A percentile compares a stretch with the other conserved stretches of the same genome.
Conservation (phyloP, 2,329 filamentous ascomycete species). For the Diaporthe amygdali region DNA sequence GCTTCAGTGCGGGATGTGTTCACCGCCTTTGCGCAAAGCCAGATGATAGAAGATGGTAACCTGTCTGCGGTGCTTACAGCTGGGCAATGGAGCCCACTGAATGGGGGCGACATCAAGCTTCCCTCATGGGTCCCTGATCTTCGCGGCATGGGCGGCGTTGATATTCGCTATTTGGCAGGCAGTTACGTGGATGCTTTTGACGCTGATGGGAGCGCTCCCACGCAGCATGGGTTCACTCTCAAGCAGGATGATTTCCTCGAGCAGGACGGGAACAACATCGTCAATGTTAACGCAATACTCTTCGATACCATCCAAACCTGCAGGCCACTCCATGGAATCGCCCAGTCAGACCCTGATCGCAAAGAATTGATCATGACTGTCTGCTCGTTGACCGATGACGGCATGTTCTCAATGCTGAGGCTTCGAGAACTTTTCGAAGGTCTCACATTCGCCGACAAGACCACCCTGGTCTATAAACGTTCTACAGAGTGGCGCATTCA, state of each 20-base stretch:
- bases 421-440: neutral
- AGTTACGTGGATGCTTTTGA: neutral
- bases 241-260: neutral
- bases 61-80: neutral
- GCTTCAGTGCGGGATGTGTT: neutral
- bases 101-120: neutral
- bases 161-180: neutral
- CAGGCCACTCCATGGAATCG: neutral
- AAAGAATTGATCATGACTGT: neutral
- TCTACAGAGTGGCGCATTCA: neutral
- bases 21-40: neutral
- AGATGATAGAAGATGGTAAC: neutral
- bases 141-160: neutral
- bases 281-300: neutral
- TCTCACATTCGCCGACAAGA: neutral
- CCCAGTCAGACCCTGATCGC: neutral
- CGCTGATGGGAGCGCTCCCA: neutral
- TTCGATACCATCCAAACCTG: neutral
- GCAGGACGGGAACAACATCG: neutral
- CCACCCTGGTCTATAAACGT: rapidly evolving
- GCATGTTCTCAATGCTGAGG: neutral
- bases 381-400: neutral
- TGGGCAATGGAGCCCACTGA: neutral
- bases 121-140: neutral
- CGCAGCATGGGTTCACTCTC: neutral